Evolutionary conservation across 768 basidiomycete genomes (phyloP), one percentile per base, ranked within the genome.

Genomic region (Omphalotus guepiniiformis): DNA sequence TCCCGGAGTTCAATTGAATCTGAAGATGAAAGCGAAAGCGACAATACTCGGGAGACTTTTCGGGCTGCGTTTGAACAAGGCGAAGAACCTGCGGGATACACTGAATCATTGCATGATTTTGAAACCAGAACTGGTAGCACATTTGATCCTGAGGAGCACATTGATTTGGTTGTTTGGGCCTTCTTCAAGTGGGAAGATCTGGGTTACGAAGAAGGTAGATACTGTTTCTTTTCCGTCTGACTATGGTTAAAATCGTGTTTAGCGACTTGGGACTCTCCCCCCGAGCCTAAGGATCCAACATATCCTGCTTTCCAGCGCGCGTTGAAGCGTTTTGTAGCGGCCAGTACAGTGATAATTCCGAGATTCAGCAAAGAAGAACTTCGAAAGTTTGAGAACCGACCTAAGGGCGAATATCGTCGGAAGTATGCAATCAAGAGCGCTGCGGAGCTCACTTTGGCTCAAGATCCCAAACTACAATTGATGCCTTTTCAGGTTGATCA

Each of bases 251-350:
- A 50, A 34, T 37, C 35, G 30, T 41, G 45, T 37, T 38, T 55
- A 95, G 93, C 89, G n/a, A 83, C 88, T 9, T 95, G 92, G 90
- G 93, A 96, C 66, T 81, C 92, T 15, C 92, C 94, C 1, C 91
- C 92, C 28, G 76, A 75, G 7, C 59, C 53, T 6, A 72, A 66
- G 15, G 83, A 85, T 40, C 57, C 67, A 1, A 74, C 75, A 6
- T 88, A 87, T 64, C 57, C 68, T 0, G 79, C 82, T 1, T 98
- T 85, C 59, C 64, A 76, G 50, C 63, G 56, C 2, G 94, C 92
- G 4, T 82, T 96, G 58, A 53, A 63, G 29, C 71, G 75, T 28
- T 95, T 81, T 61, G 58, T 95, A 6, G 67, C 65, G 13, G 81
- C 89, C 4, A 78, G 79, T 5, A 45, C 60, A 3, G 81, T 94